phyloP scores from a whole-genome alignment of 2,329 filamentous ascomycete genomes.

The Ophiostoma quercus region DNA sequence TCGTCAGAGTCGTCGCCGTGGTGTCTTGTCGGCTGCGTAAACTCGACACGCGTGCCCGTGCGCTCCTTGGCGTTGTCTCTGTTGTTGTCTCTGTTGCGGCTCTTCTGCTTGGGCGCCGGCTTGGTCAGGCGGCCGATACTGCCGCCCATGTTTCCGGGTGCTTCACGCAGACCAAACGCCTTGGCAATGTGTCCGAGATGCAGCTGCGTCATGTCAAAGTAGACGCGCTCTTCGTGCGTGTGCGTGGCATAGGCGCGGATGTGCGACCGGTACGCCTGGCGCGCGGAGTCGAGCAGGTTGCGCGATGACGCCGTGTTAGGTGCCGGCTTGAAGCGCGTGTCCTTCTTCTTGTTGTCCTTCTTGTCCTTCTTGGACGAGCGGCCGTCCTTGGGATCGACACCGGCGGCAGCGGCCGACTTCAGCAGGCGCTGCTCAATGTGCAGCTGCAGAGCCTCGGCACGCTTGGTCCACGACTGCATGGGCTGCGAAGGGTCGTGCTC shows the following conservation, averaged over 20 bases:
- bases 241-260: constrained; percentile 94
- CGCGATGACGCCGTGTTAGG: constrained; percentile 29
- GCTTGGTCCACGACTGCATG: constrained; percentile 40
- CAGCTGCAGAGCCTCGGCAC: constrained; percentile 54
- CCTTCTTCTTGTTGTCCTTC: constrained; percentile 20
- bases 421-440: constrained; percentile 57
- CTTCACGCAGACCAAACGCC: constrained; percentile 83
- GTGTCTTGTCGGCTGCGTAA: neutral
- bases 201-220: constrained; percentile 86
- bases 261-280: constrained; percentile 84
- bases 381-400: constrained; percentile 25
- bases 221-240: constrained; percentile 72
- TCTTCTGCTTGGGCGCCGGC: constrained; percentile 34
- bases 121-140: constrained; percentile 46
- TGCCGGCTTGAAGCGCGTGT: neutral
- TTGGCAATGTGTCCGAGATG: constrained; percentile 93
- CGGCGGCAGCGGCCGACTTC: constrained; percentile 4
- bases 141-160: constrained; percentile 73
- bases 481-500: constrained; percentile 36
- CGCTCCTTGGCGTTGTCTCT: constrained; percentile 19
- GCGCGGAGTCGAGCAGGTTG: constrained; percentile 70
- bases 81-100: constrained; percentile 9
- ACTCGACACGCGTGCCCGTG: neutral
- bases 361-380: constrained; percentile 18
- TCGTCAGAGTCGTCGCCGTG: constrained; percentile 33